Conservation (phyloP, 163 green algal genomes). For the Chloroidium sp. region DNA sequence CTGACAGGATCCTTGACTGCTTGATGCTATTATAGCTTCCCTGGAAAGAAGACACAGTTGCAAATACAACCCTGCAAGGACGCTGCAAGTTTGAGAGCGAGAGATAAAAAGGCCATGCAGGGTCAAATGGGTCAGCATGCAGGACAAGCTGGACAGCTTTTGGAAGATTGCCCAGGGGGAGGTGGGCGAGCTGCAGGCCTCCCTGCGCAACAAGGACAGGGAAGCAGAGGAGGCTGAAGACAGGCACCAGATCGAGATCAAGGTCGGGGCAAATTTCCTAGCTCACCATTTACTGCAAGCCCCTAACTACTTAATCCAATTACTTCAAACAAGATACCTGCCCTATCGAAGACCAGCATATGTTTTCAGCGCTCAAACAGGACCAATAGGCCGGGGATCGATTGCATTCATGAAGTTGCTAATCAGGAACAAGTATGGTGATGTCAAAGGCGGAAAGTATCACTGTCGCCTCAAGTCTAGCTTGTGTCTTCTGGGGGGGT, state of each 20-base stretch:
- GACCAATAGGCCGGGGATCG: too few relatives aligned
- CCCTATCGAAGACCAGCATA: too few relatives aligned
- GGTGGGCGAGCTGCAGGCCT: slow-evolving; percentile 63
- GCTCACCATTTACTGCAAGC: neutral
- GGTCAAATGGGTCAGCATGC: slow-evolving; percentile 3
- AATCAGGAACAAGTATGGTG: too few relatives aligned
- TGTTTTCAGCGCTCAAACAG: too few relatives aligned
- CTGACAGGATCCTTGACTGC: neutral
- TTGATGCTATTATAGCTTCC: neutral
- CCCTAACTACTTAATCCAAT: too few relatives aligned
- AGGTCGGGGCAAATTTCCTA: slow-evolving; percentile 20
- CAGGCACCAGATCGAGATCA: slow-evolving; percentile 78
- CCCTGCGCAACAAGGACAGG: slow-evolving; percentile 78
- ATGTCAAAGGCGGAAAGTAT: neutral
- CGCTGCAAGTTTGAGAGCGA: neutral
- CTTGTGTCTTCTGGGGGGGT: neutral
- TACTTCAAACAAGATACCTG: too few relatives aligned
- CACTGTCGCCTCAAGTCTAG: neutral
- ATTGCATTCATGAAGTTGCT: too few relatives aligned
- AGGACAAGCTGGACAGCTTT: slow-evolving; percentile 90
- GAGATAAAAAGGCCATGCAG: neutral
- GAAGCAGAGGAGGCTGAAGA: slow-evolving; percentile 87
- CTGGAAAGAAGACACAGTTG: neutral
- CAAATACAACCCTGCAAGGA: neutral
- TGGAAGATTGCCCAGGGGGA: slow-evolving; percentile 89